Percentiles rank a stretch among this genome's conserved stretches.
Evolutionary conservation across 2,329 filamentous ascomycete genomes (phyloP).

Genomic region (Talaromyces verruculosus): DNA sequence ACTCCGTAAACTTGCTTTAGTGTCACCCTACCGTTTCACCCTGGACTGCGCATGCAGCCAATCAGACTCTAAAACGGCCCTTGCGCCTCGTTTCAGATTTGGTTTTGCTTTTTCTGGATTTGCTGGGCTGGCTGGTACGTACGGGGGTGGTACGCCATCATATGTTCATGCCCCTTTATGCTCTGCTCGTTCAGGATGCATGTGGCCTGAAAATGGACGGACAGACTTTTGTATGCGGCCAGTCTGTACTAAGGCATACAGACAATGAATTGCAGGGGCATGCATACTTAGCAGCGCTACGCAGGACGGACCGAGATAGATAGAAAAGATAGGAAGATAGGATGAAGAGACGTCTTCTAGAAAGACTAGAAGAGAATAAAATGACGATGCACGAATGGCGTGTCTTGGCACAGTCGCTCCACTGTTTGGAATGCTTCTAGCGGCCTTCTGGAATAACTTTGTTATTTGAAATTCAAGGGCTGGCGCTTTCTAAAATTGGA

Average conservation of each 20-base stretch:
- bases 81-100: slow-evolving; percentile 12
- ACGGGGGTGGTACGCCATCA: not conserved
- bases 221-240: not conserved
- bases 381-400: slow-evolving; percentile 1
- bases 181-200: not conserved
- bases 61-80: not conserved
- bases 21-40: slow-evolving; percentile 11
- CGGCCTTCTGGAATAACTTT: slow-evolving; percentile 20
- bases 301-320: not conserved
- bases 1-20: slow-evolving; percentile 8
- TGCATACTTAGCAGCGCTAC: not conserved
- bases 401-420: not conserved
- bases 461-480: not conserved
- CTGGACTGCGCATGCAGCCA: not conserved
- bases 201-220: not conserved
- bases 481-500: slow-evolving; percentile 7
- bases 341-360: not conserved
- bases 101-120: not conserved
- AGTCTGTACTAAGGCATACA: not conserved
- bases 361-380: not conserved
- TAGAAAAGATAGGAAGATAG: not conserved
- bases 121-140: no score
- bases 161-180: not conserved
- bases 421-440: slow-evolving; percentile 20
- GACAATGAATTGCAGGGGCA: not conserved